These are phyloP conservation scores for Nicotiana undulata DNA, from an alignment of 257 asterid species.

Conservation along the genomic window DNA sequence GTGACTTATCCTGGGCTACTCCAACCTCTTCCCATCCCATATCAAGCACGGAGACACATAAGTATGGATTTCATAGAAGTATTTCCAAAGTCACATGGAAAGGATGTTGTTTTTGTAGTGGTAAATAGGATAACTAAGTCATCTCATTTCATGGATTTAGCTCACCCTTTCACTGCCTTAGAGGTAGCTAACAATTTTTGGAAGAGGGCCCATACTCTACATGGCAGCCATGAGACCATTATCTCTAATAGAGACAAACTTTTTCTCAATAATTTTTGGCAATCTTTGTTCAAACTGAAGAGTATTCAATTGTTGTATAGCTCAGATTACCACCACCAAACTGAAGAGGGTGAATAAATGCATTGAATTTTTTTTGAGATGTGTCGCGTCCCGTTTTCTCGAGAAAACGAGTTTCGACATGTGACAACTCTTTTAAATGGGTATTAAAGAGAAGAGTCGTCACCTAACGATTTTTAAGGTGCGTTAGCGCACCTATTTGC, in stretches of 20 bases:
- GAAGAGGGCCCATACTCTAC: background rate
- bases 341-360: background rate
- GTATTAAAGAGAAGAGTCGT: too few species aligned
- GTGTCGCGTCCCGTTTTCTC: too few species aligned
- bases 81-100: background rate
- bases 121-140: background rate
- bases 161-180: background rate
- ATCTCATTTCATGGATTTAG: background rate
- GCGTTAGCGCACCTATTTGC: too few species aligned
- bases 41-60: background rate
- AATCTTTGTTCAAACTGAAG: background rate
- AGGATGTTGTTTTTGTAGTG: background rate
- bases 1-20: background rate
- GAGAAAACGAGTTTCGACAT: too few species aligned
- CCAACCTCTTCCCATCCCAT: background rate
- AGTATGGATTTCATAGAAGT: background rate
- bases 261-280: background rate
- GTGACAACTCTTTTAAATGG: too few species aligned
- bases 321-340: too few species aligned
- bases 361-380: background rate
- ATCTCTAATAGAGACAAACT: background rate
- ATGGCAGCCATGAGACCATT: background rate
- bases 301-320: too few species aligned
- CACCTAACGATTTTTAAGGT: too few species aligned
- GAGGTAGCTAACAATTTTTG: background rate